Evolutionary conservation across 2,329 filamentous ascomycete species (phyloP).

Genomic region (Hypomyces perniciosus): DNA sequence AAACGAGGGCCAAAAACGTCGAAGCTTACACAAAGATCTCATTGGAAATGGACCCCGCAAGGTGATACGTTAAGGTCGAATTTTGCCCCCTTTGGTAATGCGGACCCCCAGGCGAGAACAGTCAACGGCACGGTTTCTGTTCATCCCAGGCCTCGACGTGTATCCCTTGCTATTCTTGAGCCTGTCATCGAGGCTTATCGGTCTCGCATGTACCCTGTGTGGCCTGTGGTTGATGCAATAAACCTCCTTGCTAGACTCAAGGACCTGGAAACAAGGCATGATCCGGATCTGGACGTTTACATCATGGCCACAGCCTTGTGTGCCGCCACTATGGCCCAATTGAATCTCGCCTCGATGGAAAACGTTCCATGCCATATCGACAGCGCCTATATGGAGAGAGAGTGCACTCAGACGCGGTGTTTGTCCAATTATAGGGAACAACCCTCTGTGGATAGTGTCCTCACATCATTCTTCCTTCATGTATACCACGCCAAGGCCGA

Average conservation of each 20-base stretch:
- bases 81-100: not conserved
- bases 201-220: slow-evolving; percentile 9
- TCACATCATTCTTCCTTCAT: slow-evolving; percentile 11
- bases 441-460: slow-evolving; percentile 5
- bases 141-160: not conserved
- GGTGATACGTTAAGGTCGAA: not conserved
- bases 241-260: slow-evolving; percentile 1
- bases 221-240: slow-evolving; percentile 4
- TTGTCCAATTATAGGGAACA: slow-evolving; percentile 8
- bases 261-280: not conserved
- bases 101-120: not conserved
- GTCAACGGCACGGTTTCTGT: not conserved
- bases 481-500: slow-evolving; percentile 9
- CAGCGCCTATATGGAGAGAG: slow-evolving; percentile 10
- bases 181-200: slow-evolving; percentile 5
- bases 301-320: slow-evolving; percentile 6
- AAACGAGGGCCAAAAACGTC: slow-evolving; percentile 15
- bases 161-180: slow-evolving; percentile 2
- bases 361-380: not conserved
- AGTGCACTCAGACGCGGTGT: slow-evolving; percentile 2
- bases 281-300: not conserved
- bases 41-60: slow-evolving; percentile 6
- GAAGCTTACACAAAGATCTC: slow-evolving; percentile 7
- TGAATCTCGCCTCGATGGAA: not conserved
- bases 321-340: slow-evolving; percentile 9